phyloP scores from a whole-genome alignment of 371 early-diverging fungal species.

The Mucor lusitanicus region DNA sequence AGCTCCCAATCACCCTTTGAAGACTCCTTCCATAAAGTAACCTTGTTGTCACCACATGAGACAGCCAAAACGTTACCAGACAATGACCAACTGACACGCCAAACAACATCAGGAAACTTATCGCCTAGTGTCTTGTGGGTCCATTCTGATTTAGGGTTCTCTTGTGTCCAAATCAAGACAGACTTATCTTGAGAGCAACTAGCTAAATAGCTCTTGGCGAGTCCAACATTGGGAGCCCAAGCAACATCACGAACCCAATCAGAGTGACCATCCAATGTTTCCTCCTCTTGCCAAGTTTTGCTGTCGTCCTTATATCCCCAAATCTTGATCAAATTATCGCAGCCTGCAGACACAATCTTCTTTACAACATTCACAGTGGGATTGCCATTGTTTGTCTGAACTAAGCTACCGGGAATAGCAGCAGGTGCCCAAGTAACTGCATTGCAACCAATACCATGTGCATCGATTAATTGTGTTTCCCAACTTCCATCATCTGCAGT shows the following conservation, averaged over 20 bases:
- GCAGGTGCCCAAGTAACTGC: constrained; percentile 96
- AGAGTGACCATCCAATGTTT: constrained; percentile 85
- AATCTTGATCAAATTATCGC: constrained; percentile 94
- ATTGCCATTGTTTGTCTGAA: constrained; percentile 68
- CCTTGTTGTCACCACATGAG: constrained; percentile 94
- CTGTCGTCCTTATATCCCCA: constrained; percentile 86
- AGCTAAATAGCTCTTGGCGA: constrained; percentile 87
- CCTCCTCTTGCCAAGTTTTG: constrained; percentile 78
- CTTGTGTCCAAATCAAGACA: constrained; percentile 95
- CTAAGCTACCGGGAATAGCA: constrained; percentile 80
- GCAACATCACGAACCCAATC: constrained; percentile 99
- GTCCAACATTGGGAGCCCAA: constrained; percentile 95
- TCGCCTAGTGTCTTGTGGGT: constrained; percentile 72
- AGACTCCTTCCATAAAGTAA: constrained; percentile 95
- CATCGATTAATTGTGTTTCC: constrained; percentile 76
- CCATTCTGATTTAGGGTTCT: constrained; percentile 72
- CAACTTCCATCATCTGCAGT: constrained; percentile 78
- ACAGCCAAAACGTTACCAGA: constrained; percentile 96
- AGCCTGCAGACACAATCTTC: constrained; percentile 93
- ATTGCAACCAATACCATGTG: constrained; percentile 93
- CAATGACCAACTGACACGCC: constrained; percentile 92
- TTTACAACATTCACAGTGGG: constrained; percentile 58
- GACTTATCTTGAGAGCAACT: constrained; percentile 96
- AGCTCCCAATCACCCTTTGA: constrained; percentile 91
- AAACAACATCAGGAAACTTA: constrained; percentile 95